phyloP scores from a whole-genome alignment of 352 stramenopile genomes.

The Phytophthora ramorum region DNA sequence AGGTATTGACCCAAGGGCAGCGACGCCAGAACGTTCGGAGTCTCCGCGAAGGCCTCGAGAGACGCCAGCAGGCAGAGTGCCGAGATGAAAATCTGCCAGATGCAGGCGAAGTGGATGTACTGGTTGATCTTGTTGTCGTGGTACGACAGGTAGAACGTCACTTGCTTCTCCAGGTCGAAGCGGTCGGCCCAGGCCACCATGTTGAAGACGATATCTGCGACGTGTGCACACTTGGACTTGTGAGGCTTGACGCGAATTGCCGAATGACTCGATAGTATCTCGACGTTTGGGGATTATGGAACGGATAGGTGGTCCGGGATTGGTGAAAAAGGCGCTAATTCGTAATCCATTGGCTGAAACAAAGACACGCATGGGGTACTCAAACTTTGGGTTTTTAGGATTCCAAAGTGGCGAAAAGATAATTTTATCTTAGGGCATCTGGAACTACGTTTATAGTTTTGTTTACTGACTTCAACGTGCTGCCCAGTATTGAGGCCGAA shows the following conservation, averaged over 20 bases:
- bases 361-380: slow-evolving; percentile 4
- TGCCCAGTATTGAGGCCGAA: too few relatives aligned
- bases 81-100: slow-evolving; percentile 88
- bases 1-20: slow-evolving; percentile 60
- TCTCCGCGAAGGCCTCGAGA: slow-evolving; percentile 39
- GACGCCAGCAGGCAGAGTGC: slow-evolving; percentile 68
- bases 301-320: background rate
- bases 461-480: too few relatives aligned
- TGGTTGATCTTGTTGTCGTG: slow-evolving; percentile 86
- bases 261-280: slow-evolving; percentile 1
- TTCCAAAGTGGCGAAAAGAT: too few relatives aligned
- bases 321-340: slow-evolving; percentile 8
- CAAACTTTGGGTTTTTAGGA: too few relatives aligned
- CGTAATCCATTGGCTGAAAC: slow-evolving; percentile 21
- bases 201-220: slow-evolving; percentile 15
- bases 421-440: too few relatives aligned
- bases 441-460: too few relatives aligned
- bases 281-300: background rate
- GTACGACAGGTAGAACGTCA: slow-evolving; percentile 89
- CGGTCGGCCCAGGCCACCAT: slow-evolving; percentile 57
- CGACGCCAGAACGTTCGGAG: slow-evolving; percentile 27
- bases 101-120: slow-evolving; percentile 83
- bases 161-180: slow-evolving; percentile 84
- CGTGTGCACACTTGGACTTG: slow-evolving; percentile 29
- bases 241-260: background rate